These are phyloP conservation scores for Lachnellula subtilissima DNA, from an alignment of 2,329 filamentous ascomycete genomes.

Conservation along the genomic window DNA sequence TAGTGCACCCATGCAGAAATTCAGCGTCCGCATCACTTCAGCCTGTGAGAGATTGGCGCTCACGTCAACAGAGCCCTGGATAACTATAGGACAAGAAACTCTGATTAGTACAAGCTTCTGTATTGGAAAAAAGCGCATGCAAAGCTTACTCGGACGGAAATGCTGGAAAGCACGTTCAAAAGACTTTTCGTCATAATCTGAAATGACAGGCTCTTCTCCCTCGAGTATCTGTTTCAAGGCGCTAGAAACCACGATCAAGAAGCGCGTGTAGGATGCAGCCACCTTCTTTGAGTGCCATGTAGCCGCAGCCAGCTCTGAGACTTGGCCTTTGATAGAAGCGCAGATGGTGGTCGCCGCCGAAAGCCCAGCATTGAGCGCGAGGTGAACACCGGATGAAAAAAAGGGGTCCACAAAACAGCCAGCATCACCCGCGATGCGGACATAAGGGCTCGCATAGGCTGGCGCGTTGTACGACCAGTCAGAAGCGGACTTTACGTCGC, in stretches of 20 bases:
- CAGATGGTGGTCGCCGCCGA: slow-evolving; percentile 42
- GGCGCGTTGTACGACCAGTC: slow-evolving; percentile 46
- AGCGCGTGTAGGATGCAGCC: slow-evolving; percentile 42
- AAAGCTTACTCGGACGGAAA: slow-evolving; percentile 2
- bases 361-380: slow-evolving; percentile 37
- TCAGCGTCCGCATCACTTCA: not conserved
- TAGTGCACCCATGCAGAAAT: slow-evolving; percentile 1
- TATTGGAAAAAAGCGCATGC: not conserved
- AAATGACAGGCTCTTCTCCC: slow-evolving; percentile 37
- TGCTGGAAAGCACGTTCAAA: slow-evolving; percentile 40
- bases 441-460: slow-evolving; percentile 36
- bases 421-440: slow-evolving; percentile 34
- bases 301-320: slow-evolving; percentile 34
- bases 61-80: slow-evolving; percentile 1
- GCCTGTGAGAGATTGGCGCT: not conserved
- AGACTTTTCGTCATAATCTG: slow-evolving; percentile 38
- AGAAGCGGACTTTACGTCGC: slow-evolving; percentile 38
- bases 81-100: not conserved
- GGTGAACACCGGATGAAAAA: slow-evolving; percentile 37
- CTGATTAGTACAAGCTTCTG: not conserved
- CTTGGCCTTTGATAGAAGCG: slow-evolving; percentile 36
- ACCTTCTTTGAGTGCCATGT: slow-evolving; percentile 42
- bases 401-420: slow-evolving; percentile 38
- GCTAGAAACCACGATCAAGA: slow-evolving; percentile 39
- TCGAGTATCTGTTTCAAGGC: slow-evolving; percentile 38